These are phyloP conservation scores for Escovopsis sp. DNA, from an alignment of 2,329 filamentous ascomycete species.

Conservation along the genomic window DNA sequence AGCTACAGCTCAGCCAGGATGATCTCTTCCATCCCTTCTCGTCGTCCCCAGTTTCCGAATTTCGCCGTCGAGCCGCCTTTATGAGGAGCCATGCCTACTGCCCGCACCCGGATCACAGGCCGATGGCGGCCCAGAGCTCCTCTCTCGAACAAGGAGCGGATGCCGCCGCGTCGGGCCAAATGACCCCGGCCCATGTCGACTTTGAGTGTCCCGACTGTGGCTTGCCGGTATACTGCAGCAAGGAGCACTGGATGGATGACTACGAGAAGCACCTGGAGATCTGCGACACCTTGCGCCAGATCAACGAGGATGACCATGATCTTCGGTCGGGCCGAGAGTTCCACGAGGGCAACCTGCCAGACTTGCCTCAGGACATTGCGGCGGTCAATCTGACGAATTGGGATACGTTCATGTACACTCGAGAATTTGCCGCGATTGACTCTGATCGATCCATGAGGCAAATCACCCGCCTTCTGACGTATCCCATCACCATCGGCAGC, in stretches of 20 bases:
- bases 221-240: constrained; percentile 81
- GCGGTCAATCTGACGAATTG: constrained; percentile 96
- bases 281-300: constrained; percentile 79
- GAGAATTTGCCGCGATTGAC: constrained; percentile 83
- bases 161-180: constrained; percentile 38
- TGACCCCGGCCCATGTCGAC: constrained; percentile 66
- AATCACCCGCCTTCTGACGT: constrained; percentile 83
- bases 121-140: constrained; percentile 50
- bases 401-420: constrained; percentile 91
- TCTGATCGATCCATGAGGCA: constrained; percentile 83
- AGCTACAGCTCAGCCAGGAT: constrained; percentile 43
- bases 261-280: constrained; percentile 87
- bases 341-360: constrained; percentile 84
- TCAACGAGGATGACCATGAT: constrained; percentile 98
- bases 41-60: constrained; percentile 74
- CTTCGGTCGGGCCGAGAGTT: constrained; percentile 81
- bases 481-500: constrained; percentile 82
- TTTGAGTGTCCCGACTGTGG: constrained; percentile 97
- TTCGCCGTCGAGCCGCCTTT: constrained; percentile 73
- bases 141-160: constrained; percentile 48
- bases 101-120: constrained; percentile 74
- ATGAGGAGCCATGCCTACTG: constrained; percentile 92
- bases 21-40: constrained; percentile 92
- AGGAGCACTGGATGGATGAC: constrained; percentile 91
- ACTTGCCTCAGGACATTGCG: constrained; percentile 78